Base-by-base conservation (phyloP, 768 basidiomycete species). In the Calvatia gigantea region DNA sequence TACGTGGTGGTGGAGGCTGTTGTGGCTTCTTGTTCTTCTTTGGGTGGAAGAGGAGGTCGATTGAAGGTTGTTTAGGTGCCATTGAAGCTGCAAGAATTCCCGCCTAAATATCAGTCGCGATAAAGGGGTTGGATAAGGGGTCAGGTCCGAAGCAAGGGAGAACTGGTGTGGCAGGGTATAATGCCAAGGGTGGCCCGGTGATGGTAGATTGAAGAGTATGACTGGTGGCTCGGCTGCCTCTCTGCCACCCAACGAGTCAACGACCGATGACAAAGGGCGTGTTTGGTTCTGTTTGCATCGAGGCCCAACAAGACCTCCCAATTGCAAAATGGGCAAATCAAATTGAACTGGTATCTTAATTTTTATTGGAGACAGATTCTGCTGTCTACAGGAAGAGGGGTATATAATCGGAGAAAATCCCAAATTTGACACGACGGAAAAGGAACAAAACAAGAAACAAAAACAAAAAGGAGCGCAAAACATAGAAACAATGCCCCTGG, bases 41-140 rank as follows among this genome's bases (percentile, higher is more conserved):
- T 52, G 85, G 86, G 61, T 87, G 85, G 53, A 87, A 86, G 59
- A 88, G 78, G 57, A 79, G 60, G 56, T 83, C 63, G 41, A 77
- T 60, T 37, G 73, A 70, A 43, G 66, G 63, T 47, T 68, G 65
- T 67, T 77, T 75, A 25, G 78, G 75, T 12, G 77, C 67, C 78
- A 78, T 82, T 58, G 56, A 51, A 56, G 46, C 46, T 21, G 27
- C 17, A 12, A 21, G 19, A 42, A 42, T 42, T 21, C 14, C 9
- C 41, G 41, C 25, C 41, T 25, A 21, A 19, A 21, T 42, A 21
- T 42, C 25, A 2, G 4, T 42, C 14, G 41, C 19, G 19, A 4
- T 21, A 21, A 23, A 42, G 6, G 19, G 41, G 19, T 21, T 19
- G 4, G 41, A 12, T 11, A 12, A n/a, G n/a, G 35, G 12, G 35